Conservation (phyloP, 164 flowering plant species). For the Chloranthus sessilifolius region DNA sequence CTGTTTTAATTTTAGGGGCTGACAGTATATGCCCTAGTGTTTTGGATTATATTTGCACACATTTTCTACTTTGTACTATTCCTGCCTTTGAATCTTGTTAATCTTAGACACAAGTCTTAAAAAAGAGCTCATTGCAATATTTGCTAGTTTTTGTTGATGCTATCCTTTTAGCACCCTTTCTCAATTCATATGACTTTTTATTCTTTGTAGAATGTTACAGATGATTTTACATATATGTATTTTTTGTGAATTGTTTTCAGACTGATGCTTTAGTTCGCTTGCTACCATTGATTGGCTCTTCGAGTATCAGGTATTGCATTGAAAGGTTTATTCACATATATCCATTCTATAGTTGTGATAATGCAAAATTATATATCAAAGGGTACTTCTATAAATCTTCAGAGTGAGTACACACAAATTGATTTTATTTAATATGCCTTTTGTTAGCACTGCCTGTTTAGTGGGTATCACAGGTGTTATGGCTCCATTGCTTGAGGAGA, state of each 20-base stretch:
- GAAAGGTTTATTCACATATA: constrained; percentile 2
- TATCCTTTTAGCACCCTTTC: too few species aligned
- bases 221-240: too few species aligned
- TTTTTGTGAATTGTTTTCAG: constrained; percentile 36
- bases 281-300: constrained; percentile 93
- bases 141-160: too few species aligned
- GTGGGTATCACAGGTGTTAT: constrained; percentile 83
- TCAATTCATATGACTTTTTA: too few species aligned
- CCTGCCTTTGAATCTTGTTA: too few species aligned
- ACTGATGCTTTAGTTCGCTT: constrained; percentile 82
- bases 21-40: too few species aligned
- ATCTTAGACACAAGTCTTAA: too few species aligned
- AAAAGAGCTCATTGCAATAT: too few species aligned
- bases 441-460: constrained; percentile 70
- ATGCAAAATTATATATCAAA: background rate
- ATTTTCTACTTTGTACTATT: too few species aligned
- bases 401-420: background rate
- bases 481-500: constrained; percentile 94
- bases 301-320: constrained; percentile 62
- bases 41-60: too few species aligned
- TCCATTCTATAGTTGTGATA: background rate
- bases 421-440: constrained; percentile 13
- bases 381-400: background rate
- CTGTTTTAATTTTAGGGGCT: too few species aligned
- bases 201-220: too few species aligned